Base-by-base conservation (phyloP, 352 stramenopile species). In the Pythium chondricola region DNA sequence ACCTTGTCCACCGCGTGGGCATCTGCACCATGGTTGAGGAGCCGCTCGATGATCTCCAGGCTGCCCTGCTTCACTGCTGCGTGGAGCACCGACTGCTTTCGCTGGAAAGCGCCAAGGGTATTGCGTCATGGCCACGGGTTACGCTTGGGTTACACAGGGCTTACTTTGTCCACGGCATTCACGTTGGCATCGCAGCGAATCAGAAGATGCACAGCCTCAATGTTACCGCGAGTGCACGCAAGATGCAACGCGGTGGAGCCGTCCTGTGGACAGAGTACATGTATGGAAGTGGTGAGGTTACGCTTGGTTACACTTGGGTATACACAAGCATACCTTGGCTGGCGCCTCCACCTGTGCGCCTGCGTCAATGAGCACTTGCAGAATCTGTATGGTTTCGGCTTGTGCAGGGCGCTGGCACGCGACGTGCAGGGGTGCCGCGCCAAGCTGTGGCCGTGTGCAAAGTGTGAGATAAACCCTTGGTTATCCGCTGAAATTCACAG, bases 1-100 rank as follows among this genome's bases (percentile, higher is more conserved):
- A 52, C 45, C 48, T 56, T 56, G 40, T 56, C 48, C 10, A 49
- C 39, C 4, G 35, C 39, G 39, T 56, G 48, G 18, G 42, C 29
- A 18, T 48, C 41, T 5, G 39, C 48, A 16, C 48, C 48, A 1
- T 43, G 48, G 18, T 42, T 38, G 13, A 56, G 29, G 27, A 56
- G 48, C 5, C 32, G 31, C 22, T 56, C 39, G 10, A 56, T 49
- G 38, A 52, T 25, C 35, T 52, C 45, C 6, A 52, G 2, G 24
- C 37, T 52, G 5, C 45, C 45, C 43, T 52, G 45, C 24, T 52
- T 52, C 16, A 43, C 45, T 11, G 45, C 45, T n/a, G 45, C 45
- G 17, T 52, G 45, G 32, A 52, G 45, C 3, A 52, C 24, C 14
- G 45, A 52, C 5, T 35, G 45, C 45, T 51, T 16, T 36, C 30